These are phyloP conservation scores for Colletotrichum liaoningense DNA, from an alignment of 2,329 filamentous ascomycete genomes.

Conservation along the genomic window DNA sequence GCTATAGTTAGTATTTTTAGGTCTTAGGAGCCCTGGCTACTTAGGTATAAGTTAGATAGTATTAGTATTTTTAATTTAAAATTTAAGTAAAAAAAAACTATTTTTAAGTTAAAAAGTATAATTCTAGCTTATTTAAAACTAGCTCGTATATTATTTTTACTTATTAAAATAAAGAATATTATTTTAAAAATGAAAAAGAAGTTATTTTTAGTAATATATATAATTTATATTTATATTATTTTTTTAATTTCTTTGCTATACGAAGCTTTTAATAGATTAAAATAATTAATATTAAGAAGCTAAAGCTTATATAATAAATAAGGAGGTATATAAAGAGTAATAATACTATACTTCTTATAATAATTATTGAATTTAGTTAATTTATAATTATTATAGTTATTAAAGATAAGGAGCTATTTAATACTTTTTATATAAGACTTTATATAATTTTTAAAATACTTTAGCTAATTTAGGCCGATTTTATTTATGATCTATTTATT, in stretches of 20 bases:
- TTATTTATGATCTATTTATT: background rate
- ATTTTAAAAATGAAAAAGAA: background rate
- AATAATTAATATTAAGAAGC: background rate
- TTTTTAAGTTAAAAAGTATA: background rate
- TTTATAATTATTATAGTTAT: background rate
- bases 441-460: background rate
- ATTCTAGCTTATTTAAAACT: background rate
- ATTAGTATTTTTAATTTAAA: background rate
- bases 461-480: background rate
- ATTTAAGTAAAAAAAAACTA: background rate
- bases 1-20: background rate
- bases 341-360: background rate
- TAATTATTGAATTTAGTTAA: background rate
- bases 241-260: background rate
- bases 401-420: background rate
- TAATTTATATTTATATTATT: too few species aligned
- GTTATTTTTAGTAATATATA: too few species aligned
- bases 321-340: background rate
- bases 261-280: background rate
- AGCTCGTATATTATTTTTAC: background rate
- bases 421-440: too few species aligned
- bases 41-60: background rate
- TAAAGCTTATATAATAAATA: background rate
- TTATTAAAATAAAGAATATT: background rate
- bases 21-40: background rate